These are phyloP conservation scores for Physocladia obscura DNA, from an alignment of 192 early-diverging fungal species.

Conservation along the genomic window DNA sequence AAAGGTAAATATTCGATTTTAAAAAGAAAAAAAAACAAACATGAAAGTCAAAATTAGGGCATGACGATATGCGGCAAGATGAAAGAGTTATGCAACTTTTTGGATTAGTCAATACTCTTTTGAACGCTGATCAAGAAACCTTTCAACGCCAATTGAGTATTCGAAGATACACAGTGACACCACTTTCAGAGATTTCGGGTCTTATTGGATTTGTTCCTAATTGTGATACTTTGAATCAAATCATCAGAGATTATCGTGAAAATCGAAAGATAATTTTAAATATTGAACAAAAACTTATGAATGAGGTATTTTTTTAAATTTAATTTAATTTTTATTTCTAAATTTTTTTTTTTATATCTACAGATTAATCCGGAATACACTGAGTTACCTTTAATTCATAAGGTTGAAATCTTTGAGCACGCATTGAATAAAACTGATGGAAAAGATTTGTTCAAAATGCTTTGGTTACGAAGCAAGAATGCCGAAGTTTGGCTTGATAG, in stretches of 20 bases:
- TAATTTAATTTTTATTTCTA: background rate
- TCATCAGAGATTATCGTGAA: conserved; percentile 75
- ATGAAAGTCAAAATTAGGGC: conserved; percentile 29
- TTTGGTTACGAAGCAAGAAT: conserved; percentile 85
- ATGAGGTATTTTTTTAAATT: conserved; percentile 48
- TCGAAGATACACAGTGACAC: conserved; percentile 74
- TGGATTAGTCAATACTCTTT: conserved; percentile 81
- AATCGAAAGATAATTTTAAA: conserved; percentile 69
- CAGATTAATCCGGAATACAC: conserved; percentile 69
- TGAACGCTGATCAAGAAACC: conserved; percentile 71
- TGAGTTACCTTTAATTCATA: conserved; percentile 64
- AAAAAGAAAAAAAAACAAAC: background rate
- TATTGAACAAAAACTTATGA: conserved; percentile 74
- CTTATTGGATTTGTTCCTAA: conserved; percentile 81
- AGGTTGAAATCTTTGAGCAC: conserved; percentile 84
- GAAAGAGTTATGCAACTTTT: conserved; percentile 93
- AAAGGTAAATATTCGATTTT: conserved; percentile 53
- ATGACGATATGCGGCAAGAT: conserved; percentile 89
- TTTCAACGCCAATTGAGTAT: conserved; percentile 80
- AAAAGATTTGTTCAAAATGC: conserved; percentile 76
- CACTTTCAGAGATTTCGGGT: conserved; percentile 81
- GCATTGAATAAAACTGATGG: conserved; percentile 76
- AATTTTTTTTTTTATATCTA: background rate
- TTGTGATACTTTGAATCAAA: conserved; percentile 71
- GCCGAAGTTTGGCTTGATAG: conserved; percentile 86